phyloP scores from a whole-genome alignment of 768 basidiomycete species.

The Leccinum truebloodii region DNA sequence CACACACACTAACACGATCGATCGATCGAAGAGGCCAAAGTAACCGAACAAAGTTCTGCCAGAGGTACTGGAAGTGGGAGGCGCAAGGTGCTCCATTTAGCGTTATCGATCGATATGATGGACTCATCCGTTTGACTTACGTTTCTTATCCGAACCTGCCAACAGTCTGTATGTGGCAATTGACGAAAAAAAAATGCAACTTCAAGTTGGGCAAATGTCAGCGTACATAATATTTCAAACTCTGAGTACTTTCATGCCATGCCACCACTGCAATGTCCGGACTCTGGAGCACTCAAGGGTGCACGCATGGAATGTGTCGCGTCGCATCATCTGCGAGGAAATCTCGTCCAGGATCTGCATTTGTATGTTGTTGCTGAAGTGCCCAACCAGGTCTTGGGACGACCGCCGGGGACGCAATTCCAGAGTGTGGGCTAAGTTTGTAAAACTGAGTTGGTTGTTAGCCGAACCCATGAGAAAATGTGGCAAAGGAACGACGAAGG shows the following conservation, averaged over 20 bases:
- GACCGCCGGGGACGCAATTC: not conserved
- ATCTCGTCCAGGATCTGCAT: not conserved
- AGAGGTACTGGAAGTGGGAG: not conserved
- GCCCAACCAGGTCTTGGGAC: not conserved
- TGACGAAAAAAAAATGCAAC: not conserved
- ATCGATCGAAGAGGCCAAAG: not conserved
- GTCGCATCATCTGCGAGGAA: not conserved
- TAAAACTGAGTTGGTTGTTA: not conserved
- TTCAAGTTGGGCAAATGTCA: not conserved
- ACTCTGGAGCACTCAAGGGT: no score
- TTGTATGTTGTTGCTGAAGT: not conserved
- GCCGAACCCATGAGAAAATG: slow-evolving; percentile 1
- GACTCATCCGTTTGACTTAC: not conserved
- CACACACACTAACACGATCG: not conserved
- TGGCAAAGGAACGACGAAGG: not conserved
- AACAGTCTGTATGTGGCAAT: not conserved
- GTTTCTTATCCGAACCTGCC: not conserved
- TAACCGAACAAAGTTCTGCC: not conserved
- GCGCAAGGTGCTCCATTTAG: not conserved
- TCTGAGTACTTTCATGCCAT: not conserved
- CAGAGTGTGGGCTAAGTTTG: not conserved
- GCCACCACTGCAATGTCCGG: not conserved
- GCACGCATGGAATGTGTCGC: not conserved
- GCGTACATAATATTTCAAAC: not conserved
- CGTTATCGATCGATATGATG: not conserved